Evolutionary conservation across 2,329 filamentous ascomycete genomes (phyloP).

Genomic region (Ceratocystis ficicola): DNA sequence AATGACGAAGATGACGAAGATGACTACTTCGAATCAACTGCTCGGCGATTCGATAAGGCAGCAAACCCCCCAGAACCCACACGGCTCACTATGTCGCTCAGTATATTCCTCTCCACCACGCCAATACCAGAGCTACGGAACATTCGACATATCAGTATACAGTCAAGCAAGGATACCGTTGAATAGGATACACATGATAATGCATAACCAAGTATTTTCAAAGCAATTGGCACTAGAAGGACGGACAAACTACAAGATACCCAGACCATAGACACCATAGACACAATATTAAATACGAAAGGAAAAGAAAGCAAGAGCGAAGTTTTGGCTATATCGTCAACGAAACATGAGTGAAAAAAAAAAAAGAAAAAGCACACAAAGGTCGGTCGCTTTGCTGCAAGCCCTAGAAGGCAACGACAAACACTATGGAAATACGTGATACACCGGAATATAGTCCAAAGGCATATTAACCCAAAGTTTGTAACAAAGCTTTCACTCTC

Average conservation of each 20-base stretch:
- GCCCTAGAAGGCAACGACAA: not conserved
- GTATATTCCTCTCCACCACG: conserved; percentile 45
- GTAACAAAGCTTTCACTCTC: not conserved
- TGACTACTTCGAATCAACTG: conserved; percentile 46
- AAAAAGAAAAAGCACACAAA: not conserved
- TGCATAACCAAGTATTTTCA: not conserved
- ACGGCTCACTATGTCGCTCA: conserved; percentile 43
- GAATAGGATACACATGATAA: conserved; percentile 13
- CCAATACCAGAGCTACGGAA: conserved; percentile 44
- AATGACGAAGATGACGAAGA: conserved; percentile 25
- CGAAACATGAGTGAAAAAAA: conserved; percentile 1
- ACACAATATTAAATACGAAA: conserved; percentile 4
- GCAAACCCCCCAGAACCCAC: conserved; percentile 36
- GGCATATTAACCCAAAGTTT: not conserved
- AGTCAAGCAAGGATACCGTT: conserved; percentile 32
- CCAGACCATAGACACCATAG: not conserved
- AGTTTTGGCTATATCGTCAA: conserved; percentile 10
- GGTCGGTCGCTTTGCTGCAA: too few relatives aligned
- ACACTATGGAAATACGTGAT: not conserved
- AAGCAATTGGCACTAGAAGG: not conserved
- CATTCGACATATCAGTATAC: conserved; percentile 36
- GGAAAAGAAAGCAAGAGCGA: not conserved
- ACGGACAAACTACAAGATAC: not conserved
- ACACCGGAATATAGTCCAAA: not conserved
- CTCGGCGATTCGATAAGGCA: conserved; percentile 44